Base-by-base conservation (phyloP, 805 yeast species). In the Sugiyamaella americana region DNA sequence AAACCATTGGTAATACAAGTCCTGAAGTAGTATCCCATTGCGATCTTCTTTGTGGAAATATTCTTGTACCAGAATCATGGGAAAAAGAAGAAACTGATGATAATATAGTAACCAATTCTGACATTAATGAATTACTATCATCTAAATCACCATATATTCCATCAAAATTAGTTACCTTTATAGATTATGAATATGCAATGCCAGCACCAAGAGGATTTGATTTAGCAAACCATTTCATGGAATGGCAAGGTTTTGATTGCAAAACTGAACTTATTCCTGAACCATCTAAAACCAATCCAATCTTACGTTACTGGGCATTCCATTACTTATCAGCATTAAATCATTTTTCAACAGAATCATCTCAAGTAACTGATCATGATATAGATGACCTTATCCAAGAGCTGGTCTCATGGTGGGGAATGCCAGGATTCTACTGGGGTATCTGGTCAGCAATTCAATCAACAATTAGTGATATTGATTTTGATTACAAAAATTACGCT, bases 161-260 rank as follows among this genome's bases (percentile, higher is more conserved):
- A 6, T 40, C 50, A 17, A 38, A 41, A 18, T 46, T 52, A 26
- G 56, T 55, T 22, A 36, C 52, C 40, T 46, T 89, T 87, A 93
- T 93, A 57, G 98, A 93, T 63, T 93, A 93, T 63, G 98, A 93
- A 67, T 93, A 91, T 63, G 80, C 96, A 1, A 97, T 96, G 2
- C 81, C 95, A 8, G 91, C 89, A 58, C 74, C 82, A 37, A 87
- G 95, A 2, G 95, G 94, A 1, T 87, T 75, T 61, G 98, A 93
- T 63, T 75, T 93, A 44, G 94, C 93, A 10, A 89, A 93, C 64
- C 98, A 93, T 68, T 85, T 93, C 55, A 76, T 84, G 57, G 98
- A 91, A 69, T 91, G 98, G 98, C 93, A 84, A 60, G 93, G 93
- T 2, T 83, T 82, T 55, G 79, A 80, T 51, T 84, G 93, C 60